Evolutionary conservation across 345 rosid species (phyloP).

Genomic region (Salix brachista): DNA sequence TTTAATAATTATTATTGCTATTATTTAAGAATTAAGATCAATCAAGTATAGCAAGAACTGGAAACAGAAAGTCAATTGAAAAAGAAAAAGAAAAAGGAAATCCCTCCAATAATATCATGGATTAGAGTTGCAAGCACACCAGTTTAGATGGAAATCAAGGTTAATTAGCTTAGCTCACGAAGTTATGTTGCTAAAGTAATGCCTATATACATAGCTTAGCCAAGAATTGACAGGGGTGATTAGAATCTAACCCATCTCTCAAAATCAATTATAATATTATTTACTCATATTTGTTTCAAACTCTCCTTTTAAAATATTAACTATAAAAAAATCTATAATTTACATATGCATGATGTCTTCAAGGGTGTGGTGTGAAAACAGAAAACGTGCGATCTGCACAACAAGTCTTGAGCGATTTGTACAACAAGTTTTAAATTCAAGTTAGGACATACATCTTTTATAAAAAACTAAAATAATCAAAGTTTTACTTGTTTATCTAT

Average conservation of each 20-base stretch:
- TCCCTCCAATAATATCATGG: background rate
- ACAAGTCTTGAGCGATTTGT: too few species aligned
- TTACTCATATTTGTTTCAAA: background rate
- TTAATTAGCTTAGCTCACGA: background rate
- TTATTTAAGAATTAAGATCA: background rate
- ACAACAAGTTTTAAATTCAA: too few species aligned
- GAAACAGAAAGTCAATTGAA: background rate
- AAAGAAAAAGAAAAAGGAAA: background rate
- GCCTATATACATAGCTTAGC: background rate
- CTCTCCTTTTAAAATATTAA: too few species aligned
- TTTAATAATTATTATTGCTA: too few species aligned
- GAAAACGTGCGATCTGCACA: fast-evolving
- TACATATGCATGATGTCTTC: background rate
- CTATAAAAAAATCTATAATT: too few species aligned
- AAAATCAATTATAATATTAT: background rate
- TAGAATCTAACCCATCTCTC: background rate
- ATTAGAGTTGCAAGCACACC: background rate
- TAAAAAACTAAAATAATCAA: too few species aligned
- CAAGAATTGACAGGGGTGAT: background rate
- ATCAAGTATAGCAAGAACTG: background rate
- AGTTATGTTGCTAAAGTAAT: background rate
- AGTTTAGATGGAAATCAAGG: conserved; percentile 11
- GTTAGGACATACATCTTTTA: fast-evolving
- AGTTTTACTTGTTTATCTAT: too few species aligned
- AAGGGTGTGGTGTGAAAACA: fast-evolving